Percentiles rank a stretch among this genome's conserved stretches.
These are phyloP conservation scores for Xanthoconium separans DNA, from an alignment of 1,284 basidiomycete genomes.

Conservation along the genomic window DNA sequence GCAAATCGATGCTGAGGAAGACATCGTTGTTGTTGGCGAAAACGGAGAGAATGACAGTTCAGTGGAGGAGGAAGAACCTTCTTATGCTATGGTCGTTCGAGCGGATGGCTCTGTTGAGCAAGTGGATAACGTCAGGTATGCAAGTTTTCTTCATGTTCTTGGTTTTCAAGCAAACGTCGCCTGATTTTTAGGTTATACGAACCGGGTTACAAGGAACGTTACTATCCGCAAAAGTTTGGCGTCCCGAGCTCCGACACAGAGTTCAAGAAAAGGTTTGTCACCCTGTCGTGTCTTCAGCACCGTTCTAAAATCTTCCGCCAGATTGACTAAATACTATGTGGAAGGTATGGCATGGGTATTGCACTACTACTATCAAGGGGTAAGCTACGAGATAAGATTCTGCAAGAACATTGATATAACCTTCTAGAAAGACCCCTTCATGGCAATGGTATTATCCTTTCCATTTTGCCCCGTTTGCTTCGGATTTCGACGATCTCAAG, in stretches of 20 bases:
- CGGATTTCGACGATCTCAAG: constrained; percentile 85
- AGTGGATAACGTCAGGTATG: constrained; percentile 87
- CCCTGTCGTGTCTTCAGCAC: not conserved
- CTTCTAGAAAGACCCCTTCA: constrained; percentile 71
- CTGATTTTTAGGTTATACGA: constrained; percentile 77
- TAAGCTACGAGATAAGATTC: constrained; percentile 15
- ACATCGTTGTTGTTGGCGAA: constrained; percentile 45
- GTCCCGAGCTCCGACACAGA: constrained; percentile 70
- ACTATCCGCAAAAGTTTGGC: constrained; percentile 94
- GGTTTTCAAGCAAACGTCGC: constrained; percentile 15
- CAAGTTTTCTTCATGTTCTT: constrained; percentile 29
- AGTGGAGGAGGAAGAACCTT: constrained; percentile 40
- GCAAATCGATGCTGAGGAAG: constrained; percentile 39
- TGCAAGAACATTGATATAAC: constrained; percentile 10
- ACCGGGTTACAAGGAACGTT: constrained; percentile 92
- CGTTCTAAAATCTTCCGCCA: constrained; percentile 35
- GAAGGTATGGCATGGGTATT: constrained; percentile 98
- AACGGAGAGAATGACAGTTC: constrained; percentile 40
- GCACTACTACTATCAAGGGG: constrained; percentile 98
- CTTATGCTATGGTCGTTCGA: constrained; percentile 72
- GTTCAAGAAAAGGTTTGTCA: constrained; percentile 71
- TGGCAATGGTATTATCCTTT: constrained; percentile 99
- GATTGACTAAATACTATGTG: constrained; percentile 82
- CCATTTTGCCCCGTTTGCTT: constrained; percentile 98
- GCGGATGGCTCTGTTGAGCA: constrained; percentile 89